These are phyloP conservation scores for Ogataea siamensis DNA, from an alignment of 805 yeast species.

Conservation along the genomic window DNA sequence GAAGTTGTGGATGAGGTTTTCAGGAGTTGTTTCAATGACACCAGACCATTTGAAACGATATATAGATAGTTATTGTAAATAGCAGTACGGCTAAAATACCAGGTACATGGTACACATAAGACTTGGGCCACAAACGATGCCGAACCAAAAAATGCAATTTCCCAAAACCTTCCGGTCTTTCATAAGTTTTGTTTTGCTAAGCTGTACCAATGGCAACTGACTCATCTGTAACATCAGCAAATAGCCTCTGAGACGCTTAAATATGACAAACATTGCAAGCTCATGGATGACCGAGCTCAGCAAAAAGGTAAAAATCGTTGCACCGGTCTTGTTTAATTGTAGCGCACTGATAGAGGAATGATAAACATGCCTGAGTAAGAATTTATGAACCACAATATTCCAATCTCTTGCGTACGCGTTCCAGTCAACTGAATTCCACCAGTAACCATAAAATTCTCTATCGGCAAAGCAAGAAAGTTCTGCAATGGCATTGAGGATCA, in stretches of 20 bases:
- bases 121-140: slow-evolving; percentile 87
- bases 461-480: slow-evolving; percentile 86
- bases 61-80: slow-evolving; percentile 48
- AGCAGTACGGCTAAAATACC: slow-evolving; percentile 47
- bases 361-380: slow-evolving; percentile 88
- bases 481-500: slow-evolving; percentile 84
- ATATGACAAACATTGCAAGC: slow-evolving; percentile 85
- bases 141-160: slow-evolving; percentile 85
- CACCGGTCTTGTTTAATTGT: slow-evolving; percentile 59
- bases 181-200: slow-evolving; percentile 60
- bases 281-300: slow-evolving; percentile 86
- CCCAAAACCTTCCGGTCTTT: slow-evolving; percentile 61
- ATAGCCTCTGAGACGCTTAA: slow-evolving; percentile 77
- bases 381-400: slow-evolving; percentile 92
- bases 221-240: slow-evolving; percentile 77
- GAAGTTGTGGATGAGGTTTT: slow-evolving; percentile 83
- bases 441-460: slow-evolving; percentile 88
- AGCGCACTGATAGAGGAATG: slow-evolving; percentile 83
- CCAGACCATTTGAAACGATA: slow-evolving; percentile 92
- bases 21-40: slow-evolving; percentile 90
- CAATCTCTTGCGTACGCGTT: slow-evolving; percentile 89
- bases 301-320: slow-evolving; percentile 75
- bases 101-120: slow-evolving; percentile 81
- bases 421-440: slow-evolving; percentile 98
- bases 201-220: slow-evolving; percentile 75